Percentiles rank a stretch among this genome's conserved stretches.
Evolutionary conservation across 1,284 basidiomycete genomes (phyloP).

Genomic region (Ganoderma lucidum): DNA sequence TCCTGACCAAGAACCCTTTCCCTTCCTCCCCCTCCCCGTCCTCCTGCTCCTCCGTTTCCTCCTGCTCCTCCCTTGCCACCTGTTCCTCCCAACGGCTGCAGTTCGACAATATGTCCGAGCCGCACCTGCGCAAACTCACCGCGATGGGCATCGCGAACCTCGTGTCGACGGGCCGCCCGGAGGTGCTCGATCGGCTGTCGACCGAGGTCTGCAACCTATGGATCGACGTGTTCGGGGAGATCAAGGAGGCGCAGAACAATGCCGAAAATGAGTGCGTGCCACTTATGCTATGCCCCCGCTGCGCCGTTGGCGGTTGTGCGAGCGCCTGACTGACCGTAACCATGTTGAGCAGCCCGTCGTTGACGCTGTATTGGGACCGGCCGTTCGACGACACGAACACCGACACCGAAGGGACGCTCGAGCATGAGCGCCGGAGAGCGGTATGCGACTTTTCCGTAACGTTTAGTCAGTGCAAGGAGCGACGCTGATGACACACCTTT

Average conservation of each 20-base stretch:
- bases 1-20: neutral
- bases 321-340: neutral
- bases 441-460: conserved; percentile 50
- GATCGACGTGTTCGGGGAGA: conserved; percentile 89
- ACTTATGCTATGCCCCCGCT: neutral
- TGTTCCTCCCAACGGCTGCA: conserved; percentile 38
- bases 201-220: conserved; percentile 88
- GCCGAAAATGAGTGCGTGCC: conserved; percentile 43
- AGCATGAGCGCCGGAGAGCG: conserved; percentile 72
- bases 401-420: conserved; percentile 67
- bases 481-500: neutral
- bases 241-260: conserved; percentile 71
- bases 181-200: conserved; percentile 74
- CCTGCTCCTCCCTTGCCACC: no score
- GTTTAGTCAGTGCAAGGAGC: neutral
- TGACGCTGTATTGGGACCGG: conserved; percentile 74
- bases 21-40: no score
- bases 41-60: no score
- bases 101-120: conserved; percentile 89
- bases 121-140: conserved; percentile 73
- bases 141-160: conserved; percentile 80
- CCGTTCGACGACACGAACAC: conserved; percentile 62
- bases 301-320: neutral
- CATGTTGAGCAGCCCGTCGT: conserved; percentile 22
- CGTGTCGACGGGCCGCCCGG: conserved; percentile 71